Conservation (phyloP, 495 filamentous ascomycete species). For the Cercophora scortea region DNA sequence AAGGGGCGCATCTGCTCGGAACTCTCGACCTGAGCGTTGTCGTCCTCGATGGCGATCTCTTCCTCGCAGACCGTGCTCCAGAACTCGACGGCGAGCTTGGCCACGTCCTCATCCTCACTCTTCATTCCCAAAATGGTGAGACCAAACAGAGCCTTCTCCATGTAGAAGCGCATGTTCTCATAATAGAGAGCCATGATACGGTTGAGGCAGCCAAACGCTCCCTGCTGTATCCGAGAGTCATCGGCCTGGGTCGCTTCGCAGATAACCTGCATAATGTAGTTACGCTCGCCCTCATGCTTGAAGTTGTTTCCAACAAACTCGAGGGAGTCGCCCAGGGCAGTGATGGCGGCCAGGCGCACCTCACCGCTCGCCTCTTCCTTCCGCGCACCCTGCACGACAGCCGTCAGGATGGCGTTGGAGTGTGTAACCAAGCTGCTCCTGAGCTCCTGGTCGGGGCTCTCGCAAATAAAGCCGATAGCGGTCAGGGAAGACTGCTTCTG, state of each 20-base stretch:
- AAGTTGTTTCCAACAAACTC: constrained; percentile 98
- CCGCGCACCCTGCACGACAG: constrained; percentile 92
- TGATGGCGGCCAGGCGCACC: constrained; percentile 85
- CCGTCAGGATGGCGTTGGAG: constrained; percentile 95
- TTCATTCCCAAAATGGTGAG: constrained; percentile 99
- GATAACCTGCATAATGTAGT: constrained; percentile 99
- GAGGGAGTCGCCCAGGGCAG: constrained; percentile 90
- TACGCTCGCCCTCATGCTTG: constrained; percentile 96
- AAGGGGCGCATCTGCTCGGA: constrained; percentile 73
- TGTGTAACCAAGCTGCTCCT: constrained; percentile 72
- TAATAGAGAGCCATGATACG: constrained; percentile 98
- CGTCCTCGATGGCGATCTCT: constrained; percentile 93
- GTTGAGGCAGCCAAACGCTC: constrained; percentile 93
- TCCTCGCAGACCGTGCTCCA: constrained; percentile 99
- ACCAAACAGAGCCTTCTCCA: constrained; percentile 98
- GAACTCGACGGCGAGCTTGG: constrained; percentile 96
- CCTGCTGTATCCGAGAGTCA: constrained; percentile 85
- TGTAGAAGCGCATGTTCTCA: constrained; percentile 99
- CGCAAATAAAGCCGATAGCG: constrained; percentile 95
- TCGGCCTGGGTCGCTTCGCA: constrained; percentile 94
- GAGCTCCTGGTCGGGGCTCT: constrained; percentile 83
- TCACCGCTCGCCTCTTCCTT: constrained; percentile 90
- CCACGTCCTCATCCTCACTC: constrained; percentile 92
- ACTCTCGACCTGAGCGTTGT: constrained; percentile 81
- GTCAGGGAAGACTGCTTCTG: constrained; percentile 91